Base-by-base conservation (phyloP, 495 filamentous ascomycete genomes). In the Annulohypoxylon stygium region DNA sequence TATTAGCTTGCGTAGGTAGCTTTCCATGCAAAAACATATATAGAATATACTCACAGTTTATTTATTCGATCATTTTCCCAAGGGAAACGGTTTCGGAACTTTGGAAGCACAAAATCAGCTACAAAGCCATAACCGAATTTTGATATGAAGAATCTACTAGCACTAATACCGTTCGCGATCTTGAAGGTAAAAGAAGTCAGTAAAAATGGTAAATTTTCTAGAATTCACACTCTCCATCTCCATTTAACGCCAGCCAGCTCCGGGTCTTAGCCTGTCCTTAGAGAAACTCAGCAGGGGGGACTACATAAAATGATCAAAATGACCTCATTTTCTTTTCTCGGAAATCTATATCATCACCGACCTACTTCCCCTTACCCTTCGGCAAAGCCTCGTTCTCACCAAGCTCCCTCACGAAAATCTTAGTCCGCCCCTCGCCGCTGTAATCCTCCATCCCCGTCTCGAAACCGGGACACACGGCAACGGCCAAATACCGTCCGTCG, bases 391-490 rank as follows among this genome's bases (percentile, higher is more conserved):
- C 96, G 3, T 87, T 92, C 81, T 97, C 93, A 5, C 88, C 88
- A 63, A 99, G 81, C 83, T 95, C 93, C 68, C 95, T 84, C 3
- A 99, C 85, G 75, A 91, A 91, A 26, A 99, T 86, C 80, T 90
- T 91, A 2, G 94, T 89, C 25, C 84, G 82, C 0, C 94, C 93
- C 69, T 90, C 89, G 14, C 90, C 86, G 67, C 70, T 84, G 66
- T 91, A 89, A 18, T 93, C 90, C 55, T 96, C 92, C 81, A 91
- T 91, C 1, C 93, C 95, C 72, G 95, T 93, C 84, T 98, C 96
- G 78, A 97, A 98, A 0, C 95, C 94, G 0, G 93, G 94, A 75
- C 93, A 96, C 34, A 93, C 87, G 14, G 87, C 96, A 62, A 98
- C 87, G 20, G 93, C 96, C 37, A 99, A 81, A 68, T 91, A 92